Evolutionary conservation across 2,329 filamentous ascomycete species (phyloP), one percentile per base, ranked within the genome.

Genomic region (Penicillium sp.): DNA sequence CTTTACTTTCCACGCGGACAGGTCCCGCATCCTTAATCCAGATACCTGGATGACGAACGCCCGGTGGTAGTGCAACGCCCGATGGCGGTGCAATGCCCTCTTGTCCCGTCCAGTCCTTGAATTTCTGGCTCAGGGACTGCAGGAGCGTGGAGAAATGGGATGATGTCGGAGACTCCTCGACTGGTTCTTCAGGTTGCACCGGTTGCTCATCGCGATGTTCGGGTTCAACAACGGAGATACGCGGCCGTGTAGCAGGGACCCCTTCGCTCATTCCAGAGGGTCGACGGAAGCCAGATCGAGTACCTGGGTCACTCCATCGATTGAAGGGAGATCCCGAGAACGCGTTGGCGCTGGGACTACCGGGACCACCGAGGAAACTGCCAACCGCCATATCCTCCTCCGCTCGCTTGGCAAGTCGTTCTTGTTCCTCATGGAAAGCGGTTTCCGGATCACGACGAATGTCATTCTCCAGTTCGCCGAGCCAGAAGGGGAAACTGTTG

Each of bases 11-110:
- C 51, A 99, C 91, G 68, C 91, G 89, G 59, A 97, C 83, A 29
- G 91, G 89, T 3, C 94, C 93, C 27, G 88, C 84, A 73, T 99
- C 95, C 78, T 99, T 99, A 79, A 99, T 90, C 86, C 93, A 95
- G 59, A 85, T 81, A 7, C 83, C 84, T 1, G 94, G 94, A 67
- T 95, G 86, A 18, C 84, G 84, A n/a, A 99, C 90, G 26, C 94
- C 94, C 21, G 91, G 89, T 0, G 94, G 94, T 3, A 97, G 79
- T 46, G 80, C 75, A 10, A 78, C 75, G 23, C 76, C 94, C 21
- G 91, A 89, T 0, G 94, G 94, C 3, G 97, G 79, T 46, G 80
- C 75, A 10, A 78, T 75, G 23, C 76, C 75, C 62, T 79, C 71
- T 39, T 81, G 78, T 49, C 75, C 76, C 18, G 76, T 74, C 44